phyloP scores from a whole-genome alignment of 2,329 filamentous ascomycete genomes.

The Orbilia oligospora region DNA sequence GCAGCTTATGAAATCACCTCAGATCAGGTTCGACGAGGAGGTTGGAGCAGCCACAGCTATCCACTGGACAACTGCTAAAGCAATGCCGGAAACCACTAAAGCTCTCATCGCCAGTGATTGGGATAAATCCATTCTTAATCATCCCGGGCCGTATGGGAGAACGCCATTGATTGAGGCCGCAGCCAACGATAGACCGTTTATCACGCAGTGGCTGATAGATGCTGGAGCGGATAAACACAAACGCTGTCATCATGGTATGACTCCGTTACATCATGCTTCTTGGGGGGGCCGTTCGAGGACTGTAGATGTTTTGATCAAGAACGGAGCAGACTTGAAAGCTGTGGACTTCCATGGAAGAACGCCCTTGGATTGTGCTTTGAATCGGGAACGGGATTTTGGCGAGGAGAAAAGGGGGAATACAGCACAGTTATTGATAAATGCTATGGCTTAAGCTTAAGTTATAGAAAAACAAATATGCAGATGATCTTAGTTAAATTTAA shows the following conservation, averaged over 20 bases:
- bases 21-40: constrained; percentile 42
- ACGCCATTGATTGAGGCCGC: constrained; percentile 42
- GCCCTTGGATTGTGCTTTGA: constrained; percentile 28
- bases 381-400: not conserved
- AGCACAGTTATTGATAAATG: constrained; percentile 24
- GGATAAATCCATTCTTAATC: constrained; percentile 38
- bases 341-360: constrained; percentile 43
- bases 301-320: constrained; percentile 32
- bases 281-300: constrained; percentile 31
- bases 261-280: constrained; percentile 41
- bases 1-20: constrained; percentile 48
- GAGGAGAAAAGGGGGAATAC: not conserved
- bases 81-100: constrained; percentile 36
- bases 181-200: constrained; percentile 40
- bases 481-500: too few relatives aligned
- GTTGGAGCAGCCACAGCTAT: constrained; percentile 3
- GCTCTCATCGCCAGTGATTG: constrained; percentile 29
- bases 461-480: constrained; percentile 1
- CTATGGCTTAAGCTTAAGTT: constrained; percentile 29
- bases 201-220: constrained; percentile 45
- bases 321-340: constrained; percentile 32
- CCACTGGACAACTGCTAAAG: constrained; percentile 26
- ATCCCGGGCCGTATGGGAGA: constrained; percentile 10
- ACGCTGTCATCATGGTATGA: constrained; percentile 34
- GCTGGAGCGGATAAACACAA: constrained; percentile 46